A percentile compares a stretch with the other conserved stretches of the same genome.
Conservation (phyloP, 192 early-diverging fungal genomes). For the Gaertneriomyces semiglobifer region DNA sequence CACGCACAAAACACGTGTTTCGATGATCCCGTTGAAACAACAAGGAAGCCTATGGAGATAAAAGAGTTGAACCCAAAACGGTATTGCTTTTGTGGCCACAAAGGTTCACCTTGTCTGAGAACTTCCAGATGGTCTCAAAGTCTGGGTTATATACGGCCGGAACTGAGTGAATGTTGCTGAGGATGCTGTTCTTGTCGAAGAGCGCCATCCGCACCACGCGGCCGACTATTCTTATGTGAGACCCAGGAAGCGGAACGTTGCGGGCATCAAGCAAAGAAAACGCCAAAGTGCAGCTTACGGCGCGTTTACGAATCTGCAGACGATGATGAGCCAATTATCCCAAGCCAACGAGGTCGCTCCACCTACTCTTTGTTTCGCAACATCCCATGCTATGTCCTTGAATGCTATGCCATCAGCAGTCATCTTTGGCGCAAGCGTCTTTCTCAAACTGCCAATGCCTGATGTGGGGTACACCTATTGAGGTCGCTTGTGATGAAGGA, state of each 20-base stretch:
- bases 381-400: slow-evolving; percentile 32
- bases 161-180: slow-evolving; percentile 50
- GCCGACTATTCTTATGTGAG: slow-evolving; percentile 32
- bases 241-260: slow-evolving; percentile 25
- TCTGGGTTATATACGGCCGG: slow-evolving; percentile 34
- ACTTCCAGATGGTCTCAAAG: slow-evolving; percentile 35
- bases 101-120: slow-evolving; percentile 40
- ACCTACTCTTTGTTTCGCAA: slow-evolving; percentile 30
- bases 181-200: slow-evolving; percentile 38
- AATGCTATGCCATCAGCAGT: slow-evolving; percentile 25
- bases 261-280: slow-evolving; percentile 44
- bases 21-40: slow-evolving; percentile 51
- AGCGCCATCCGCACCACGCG: slow-evolving; percentile 49
- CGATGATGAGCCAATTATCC: neutral
- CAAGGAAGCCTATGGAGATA: slow-evolving; percentile 35
- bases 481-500: neutral
- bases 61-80: neutral
- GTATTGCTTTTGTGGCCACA: neutral
- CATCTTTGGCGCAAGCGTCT: slow-evolving; percentile 23
- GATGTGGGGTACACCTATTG: too few species aligned
- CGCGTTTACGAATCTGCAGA: slow-evolving; percentile 26
- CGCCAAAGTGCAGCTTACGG: slow-evolving; percentile 39
- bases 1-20: slow-evolving; percentile 46
- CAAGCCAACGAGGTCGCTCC: neutral
- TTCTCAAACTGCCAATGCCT: slow-evolving; percentile 16